Evolutionary conservation across 78 protist species (phyloP).

Genomic region (Guillardia theta): DNA sequence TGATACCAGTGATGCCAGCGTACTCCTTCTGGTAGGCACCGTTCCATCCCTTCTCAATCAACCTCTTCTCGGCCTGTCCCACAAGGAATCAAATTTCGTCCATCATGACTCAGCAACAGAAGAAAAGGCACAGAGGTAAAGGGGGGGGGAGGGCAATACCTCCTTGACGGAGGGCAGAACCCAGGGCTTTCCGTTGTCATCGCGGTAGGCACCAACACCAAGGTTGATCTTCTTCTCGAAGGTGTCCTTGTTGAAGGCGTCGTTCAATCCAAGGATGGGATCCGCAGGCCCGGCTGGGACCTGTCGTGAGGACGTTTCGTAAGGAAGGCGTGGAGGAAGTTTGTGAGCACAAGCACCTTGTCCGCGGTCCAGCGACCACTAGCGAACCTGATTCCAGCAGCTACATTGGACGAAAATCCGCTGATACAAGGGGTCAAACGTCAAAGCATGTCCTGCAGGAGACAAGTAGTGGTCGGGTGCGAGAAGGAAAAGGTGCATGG

Average conservation of each 20-base stretch:
- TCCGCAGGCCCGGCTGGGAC: slow-evolving; percentile 57
- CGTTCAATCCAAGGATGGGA: slow-evolving; percentile 62
- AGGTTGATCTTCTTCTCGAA: slow-evolving; percentile 62
- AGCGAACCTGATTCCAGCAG: too few relatives aligned
- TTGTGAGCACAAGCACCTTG: too few relatives aligned
- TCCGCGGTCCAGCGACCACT: too few relatives aligned
- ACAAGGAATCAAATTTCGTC: not conserved
- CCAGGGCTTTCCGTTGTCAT: slow-evolving; percentile 86
- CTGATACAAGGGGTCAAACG: too few relatives aligned
- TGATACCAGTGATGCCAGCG: slow-evolving; percentile 82
- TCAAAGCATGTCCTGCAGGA: too few relatives aligned
- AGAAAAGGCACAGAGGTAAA: not conserved
- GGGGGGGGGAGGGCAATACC: not conserved
- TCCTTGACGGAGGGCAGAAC: slow-evolving; percentile 59
- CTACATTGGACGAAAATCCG: too few relatives aligned
- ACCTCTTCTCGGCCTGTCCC: slow-evolving; percentile 53
- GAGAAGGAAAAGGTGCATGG: too few relatives aligned
- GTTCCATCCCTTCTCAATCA: slow-evolving; percentile 18
- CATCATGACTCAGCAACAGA: not conserved
- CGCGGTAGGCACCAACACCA: slow-evolving; percentile 91
- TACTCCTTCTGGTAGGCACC: slow-evolving; percentile 78
- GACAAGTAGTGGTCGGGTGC: too few relatives aligned
- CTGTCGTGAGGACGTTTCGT: too few relatives aligned
- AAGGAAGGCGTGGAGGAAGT: too few relatives aligned
- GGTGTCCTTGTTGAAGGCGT: slow-evolving; percentile 55